These are phyloP conservation scores for Coemansia sp. DNA, from an alignment of 192 early-diverging fungal genomes.

Conservation along the genomic window DNA sequence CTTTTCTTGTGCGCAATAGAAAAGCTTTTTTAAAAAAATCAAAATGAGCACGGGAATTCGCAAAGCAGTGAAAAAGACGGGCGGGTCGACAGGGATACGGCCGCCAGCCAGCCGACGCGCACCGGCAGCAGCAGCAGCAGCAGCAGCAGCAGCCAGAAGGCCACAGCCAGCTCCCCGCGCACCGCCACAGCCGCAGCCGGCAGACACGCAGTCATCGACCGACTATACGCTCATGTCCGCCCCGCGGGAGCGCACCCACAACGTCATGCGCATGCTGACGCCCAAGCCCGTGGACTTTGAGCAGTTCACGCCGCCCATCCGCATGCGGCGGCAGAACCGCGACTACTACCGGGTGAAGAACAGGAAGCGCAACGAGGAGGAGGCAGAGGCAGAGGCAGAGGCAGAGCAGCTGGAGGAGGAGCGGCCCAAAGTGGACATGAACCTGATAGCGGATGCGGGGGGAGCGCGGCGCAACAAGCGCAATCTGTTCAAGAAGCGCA, in stretches of 20 bases:
- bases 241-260: slow-evolving; percentile 54
- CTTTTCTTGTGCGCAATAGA: no score
- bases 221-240: slow-evolving; percentile 68
- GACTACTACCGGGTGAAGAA: slow-evolving; percentile 43
- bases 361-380: slow-evolving; percentile 48
- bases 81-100: no score
- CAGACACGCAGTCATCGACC: slow-evolving; percentile 23
- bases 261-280: slow-evolving; percentile 68
- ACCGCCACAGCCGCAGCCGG: background rate
- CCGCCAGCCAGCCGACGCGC: no score
- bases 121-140: no score
- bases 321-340: slow-evolving; percentile 43
- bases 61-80: no score
- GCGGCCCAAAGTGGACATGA: slow-evolving; percentile 55
- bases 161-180: background rate
- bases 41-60: no score
- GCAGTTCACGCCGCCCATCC: slow-evolving; percentile 58
- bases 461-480: slow-evolving; percentile 73
- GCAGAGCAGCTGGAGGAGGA: slow-evolving; percentile 12
- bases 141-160: background rate
- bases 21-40: no score
- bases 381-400: slow-evolving; percentile 6
- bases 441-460: slow-evolving; percentile 69
- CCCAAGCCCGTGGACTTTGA: slow-evolving; percentile 54
- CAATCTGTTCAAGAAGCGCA: slow-evolving; percentile 77